phyloP scores from a whole-genome alignment of 345 rosid genomes.

The Sonneratia alba region DNA sequence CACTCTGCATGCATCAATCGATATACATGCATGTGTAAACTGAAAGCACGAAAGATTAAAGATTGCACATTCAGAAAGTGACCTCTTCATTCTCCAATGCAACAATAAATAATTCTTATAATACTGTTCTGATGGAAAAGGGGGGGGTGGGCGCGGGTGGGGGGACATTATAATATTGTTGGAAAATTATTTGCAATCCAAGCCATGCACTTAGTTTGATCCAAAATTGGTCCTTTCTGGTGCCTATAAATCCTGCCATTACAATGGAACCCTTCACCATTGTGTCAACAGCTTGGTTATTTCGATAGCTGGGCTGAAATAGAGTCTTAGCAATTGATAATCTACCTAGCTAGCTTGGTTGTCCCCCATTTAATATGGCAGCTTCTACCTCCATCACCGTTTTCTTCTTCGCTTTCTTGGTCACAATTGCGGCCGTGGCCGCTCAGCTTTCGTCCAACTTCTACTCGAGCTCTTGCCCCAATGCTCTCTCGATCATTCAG shows the following conservation, averaged over 20 bases:
- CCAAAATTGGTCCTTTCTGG: background rate
- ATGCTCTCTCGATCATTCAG: slow-evolving; percentile 17
- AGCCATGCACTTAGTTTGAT: background rate
- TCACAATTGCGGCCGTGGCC: background rate
- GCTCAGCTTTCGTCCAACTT: slow-evolving; percentile 21
- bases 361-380: background rate
- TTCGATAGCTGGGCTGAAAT: background rate
- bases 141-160: too few species aligned
- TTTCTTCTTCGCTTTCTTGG: background rate
- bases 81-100: too few species aligned
- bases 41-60: too few species aligned
- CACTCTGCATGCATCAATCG: too few species aligned
- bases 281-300: background rate
- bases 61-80: too few species aligned
- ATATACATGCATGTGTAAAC: too few species aligned
- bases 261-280: background rate
- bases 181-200: too few species aligned
- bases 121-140: background rate
- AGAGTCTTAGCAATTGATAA: background rate
- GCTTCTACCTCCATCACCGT: background rate
- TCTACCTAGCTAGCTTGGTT: background rate
- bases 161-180: too few species aligned
- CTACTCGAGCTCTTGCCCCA: slow-evolving; percentile 25
- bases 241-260: background rate
- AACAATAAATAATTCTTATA: background rate